These are phyloP conservation scores for Paramarasmius palmivorus DNA, from an alignment of 1,284 basidiomycete species.

Conservation along the genomic window DNA sequence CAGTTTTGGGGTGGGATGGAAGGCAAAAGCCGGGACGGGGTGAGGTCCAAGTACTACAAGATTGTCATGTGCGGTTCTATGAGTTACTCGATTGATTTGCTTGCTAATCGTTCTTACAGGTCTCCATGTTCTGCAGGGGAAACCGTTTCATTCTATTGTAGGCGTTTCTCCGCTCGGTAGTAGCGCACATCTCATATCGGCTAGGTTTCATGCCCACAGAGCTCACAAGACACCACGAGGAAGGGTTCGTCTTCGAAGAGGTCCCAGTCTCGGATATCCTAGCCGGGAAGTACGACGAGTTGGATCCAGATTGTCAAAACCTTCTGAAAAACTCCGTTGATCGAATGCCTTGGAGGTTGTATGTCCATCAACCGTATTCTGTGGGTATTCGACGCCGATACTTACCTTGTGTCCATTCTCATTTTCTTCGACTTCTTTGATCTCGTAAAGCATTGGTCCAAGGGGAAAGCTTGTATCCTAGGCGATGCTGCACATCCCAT, in stretches of 20 bases:
- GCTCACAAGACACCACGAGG: conserved; percentile 31
- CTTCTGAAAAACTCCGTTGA: conserved; percentile 31
- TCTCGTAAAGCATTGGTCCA: conserved; percentile 27
- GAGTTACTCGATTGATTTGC: too few species aligned
- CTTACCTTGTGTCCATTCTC: neutral
- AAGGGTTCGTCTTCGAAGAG: conserved; percentile 33
- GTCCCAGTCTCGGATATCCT: conserved; percentile 31
- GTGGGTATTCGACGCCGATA: conserved; percentile 17
- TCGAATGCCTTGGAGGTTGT: conserved; percentile 35
- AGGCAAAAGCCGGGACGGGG: conserved; percentile 20
- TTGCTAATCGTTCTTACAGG: too few species aligned
- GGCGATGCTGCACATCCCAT: conserved; percentile 36
- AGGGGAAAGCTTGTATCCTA: conserved; percentile 28
- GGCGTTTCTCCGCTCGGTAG: conserved; percentile 1
- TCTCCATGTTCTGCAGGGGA: conserved; percentile 31
- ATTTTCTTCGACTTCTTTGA: too few species aligned
- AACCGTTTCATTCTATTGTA: conserved; percentile 32
- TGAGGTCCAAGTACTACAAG: conserved; percentile 35
- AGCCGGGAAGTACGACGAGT: conserved; percentile 28
- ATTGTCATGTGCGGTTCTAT: too few species aligned
- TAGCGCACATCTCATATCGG: neutral
- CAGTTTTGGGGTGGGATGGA: conserved; percentile 33
- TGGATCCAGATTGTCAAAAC: conserved; percentile 30
- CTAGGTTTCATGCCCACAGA: conserved; percentile 36
- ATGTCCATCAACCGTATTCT: conserved; percentile 32